phyloP scores from a whole-genome alignment of 495 filamentous ascomycete species.

The Aspergillus diversus region DNA sequence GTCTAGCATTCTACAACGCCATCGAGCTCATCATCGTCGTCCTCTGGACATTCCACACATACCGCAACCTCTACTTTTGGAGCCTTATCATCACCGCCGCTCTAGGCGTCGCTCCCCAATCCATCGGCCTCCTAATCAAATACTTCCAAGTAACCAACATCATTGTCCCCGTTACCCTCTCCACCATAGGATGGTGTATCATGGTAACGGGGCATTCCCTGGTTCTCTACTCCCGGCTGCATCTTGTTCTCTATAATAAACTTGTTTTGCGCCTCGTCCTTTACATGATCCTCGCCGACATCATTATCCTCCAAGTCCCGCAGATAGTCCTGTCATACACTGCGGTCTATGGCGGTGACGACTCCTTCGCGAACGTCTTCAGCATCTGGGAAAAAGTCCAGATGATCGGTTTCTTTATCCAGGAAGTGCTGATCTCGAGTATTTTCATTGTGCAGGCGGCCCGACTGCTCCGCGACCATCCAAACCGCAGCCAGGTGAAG shows the following conservation, averaged over 20 bases:
- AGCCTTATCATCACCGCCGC: constrained; percentile 51
- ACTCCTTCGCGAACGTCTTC: constrained; percentile 31
- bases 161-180: constrained; percentile 38
- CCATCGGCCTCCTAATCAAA: constrained; percentile 56
- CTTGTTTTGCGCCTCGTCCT: constrained; percentile 50
- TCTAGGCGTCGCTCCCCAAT: constrained; percentile 53
- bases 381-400: constrained; percentile 56
- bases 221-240: constrained; percentile 66
- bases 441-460: constrained; percentile 54
- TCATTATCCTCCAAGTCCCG: constrained; percentile 51
- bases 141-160: constrained; percentile 45
- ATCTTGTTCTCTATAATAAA: constrained; percentile 50
- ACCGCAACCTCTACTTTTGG: constrained; percentile 58
- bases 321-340: constrained; percentile 43
- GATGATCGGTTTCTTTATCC: constrained; percentile 51
- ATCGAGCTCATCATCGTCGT: constrained; percentile 53
- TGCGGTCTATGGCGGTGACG: not conserved
- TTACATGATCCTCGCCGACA: constrained; percentile 59
- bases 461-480: constrained; percentile 43
- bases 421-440: constrained; percentile 55
- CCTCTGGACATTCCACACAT: constrained; percentile 53
- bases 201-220: constrained; percentile 68
- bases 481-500: constrained; percentile 29
- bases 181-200: constrained; percentile 55
- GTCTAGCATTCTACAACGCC: constrained; percentile 48